Evolutionary conservation across 345 rosid genomes (phyloP).

Genomic region (Boechera stricta): DNA sequence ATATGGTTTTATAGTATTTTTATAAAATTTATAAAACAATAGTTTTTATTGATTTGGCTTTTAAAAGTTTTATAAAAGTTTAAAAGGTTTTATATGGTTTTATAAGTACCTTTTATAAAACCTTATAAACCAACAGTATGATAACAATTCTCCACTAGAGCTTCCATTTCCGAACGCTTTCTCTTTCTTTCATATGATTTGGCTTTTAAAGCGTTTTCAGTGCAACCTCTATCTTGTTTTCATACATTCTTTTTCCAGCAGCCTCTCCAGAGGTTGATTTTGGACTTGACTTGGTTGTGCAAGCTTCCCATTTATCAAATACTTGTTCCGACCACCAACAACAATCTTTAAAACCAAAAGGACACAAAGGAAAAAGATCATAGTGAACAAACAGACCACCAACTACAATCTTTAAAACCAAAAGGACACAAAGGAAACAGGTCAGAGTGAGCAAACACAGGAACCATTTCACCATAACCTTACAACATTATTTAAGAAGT

Average conservation of each 20-base stretch:
- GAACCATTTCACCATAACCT: background rate
- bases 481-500: background rate
- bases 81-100: no score
- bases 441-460: background rate
- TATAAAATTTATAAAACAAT: no score
- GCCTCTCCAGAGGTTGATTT: constrained; percentile 99
- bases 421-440: background rate
- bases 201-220: constrained; percentile 85
- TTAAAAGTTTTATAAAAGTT: no score
- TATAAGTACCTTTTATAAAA: no score
- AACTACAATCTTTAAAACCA: constrained; percentile 79
- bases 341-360: constrained; percentile 68
- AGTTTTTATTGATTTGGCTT: no score
- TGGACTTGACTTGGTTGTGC: constrained; percentile 60
- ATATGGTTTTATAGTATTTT: no score
- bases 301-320: constrained; percentile 50
- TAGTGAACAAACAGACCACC: constrained; percentile 37
- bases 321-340: constrained; percentile 61
- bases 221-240: constrained; percentile 89
- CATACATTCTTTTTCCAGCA: constrained; percentile 99
- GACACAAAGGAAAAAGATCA: background rate
- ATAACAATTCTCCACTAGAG: no score
- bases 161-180: no score
- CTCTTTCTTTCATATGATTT: no score
- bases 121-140: no score